These are phyloP conservation scores for Apiospora pterosperma DNA, from an alignment of 2,329 filamentous ascomycete genomes.

Conservation along the genomic window DNA sequence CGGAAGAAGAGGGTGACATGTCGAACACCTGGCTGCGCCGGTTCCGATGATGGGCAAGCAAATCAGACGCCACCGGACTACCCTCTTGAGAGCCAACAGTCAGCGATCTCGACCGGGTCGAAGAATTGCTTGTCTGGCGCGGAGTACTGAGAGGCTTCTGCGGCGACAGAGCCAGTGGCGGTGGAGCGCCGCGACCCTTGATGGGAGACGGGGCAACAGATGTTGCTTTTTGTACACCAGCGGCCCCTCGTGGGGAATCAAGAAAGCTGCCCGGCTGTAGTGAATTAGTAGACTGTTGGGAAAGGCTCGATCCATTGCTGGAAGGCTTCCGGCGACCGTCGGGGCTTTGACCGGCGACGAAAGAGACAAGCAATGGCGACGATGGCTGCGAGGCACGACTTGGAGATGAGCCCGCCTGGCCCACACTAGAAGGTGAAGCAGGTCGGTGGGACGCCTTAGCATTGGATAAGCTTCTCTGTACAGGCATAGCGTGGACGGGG, in stretches of 20 bases:
- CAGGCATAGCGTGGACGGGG: conserved; percentile 72
- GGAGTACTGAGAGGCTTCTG: conserved; percentile 61
- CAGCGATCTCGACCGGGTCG: conserved; percentile 77
- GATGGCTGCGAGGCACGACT: conserved; percentile 77
- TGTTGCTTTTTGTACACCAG: conserved; percentile 58
- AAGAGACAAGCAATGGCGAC: conserved; percentile 92
- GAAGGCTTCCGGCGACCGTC: conserved; percentile 87
- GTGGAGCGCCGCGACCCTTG: conserved; percentile 49
- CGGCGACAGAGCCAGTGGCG: conserved; percentile 48
- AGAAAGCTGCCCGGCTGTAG: conserved; percentile 69
- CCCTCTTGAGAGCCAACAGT: conserved; percentile 94
- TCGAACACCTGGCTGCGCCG: conserved; percentile 93
- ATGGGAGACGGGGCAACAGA: conserved; percentile 52
- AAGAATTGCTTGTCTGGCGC: conserved; percentile 57
- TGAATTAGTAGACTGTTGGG: conserved; percentile 67
- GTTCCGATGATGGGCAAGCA: conserved; percentile 76
- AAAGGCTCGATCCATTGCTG: conserved; percentile 79
- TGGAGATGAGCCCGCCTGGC: conserved; percentile 80
- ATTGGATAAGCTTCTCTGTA: conserved; percentile 80
- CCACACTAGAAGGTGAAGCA: conserved; percentile 70
- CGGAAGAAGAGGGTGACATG: conserved; percentile 94
- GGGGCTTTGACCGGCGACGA: conserved; percentile 77
- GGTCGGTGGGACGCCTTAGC: conserved; percentile 75
- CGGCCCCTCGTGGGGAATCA: conserved; percentile 64
- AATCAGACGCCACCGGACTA: conserved; percentile 67